Evolutionary conservation across 805 yeast genomes (phyloP).

Genomic region (Lachancea meyersii): DNA sequence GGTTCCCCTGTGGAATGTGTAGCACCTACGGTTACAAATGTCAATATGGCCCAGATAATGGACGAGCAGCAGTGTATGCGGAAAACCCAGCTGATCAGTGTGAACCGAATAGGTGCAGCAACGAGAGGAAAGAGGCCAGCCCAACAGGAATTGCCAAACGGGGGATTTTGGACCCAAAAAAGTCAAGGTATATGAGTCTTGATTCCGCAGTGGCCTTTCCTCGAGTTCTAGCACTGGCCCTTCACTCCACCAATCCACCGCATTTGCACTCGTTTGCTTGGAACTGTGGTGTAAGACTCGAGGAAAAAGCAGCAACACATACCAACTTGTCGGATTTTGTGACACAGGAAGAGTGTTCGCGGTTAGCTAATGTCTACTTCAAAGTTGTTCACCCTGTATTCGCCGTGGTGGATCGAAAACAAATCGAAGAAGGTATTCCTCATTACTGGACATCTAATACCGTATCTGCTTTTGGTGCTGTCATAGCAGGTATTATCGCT

Average conservation of each 20-base stretch:
- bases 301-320: constrained; percentile 9
- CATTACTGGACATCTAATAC: constrained; percentile 6
- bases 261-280: constrained; percentile 14
- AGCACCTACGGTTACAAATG: not conserved
- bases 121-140: not conserved
- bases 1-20: constrained; percentile 5
- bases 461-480: constrained; percentile 10
- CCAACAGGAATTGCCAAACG: not conserved
- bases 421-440: constrained; percentile 4
- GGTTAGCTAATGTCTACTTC: constrained; percentile 5
- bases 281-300: constrained; percentile 13
- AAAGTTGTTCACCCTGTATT: constrained; percentile 12
- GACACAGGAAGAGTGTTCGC: constrained; percentile 8
- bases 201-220: constrained; percentile 13
- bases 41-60: constrained; percentile 1
- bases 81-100: not conserved
- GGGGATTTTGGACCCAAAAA: constrained; percentile 5
- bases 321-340: constrained; percentile 2
- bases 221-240: constrained; percentile 12
- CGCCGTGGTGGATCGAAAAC: constrained; percentile 7
- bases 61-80: not conserved
- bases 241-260: constrained; percentile 13
- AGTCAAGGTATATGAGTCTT: constrained; percentile 9
- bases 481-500: constrained; percentile 11
- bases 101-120: not conserved